Evolutionary conservation across 2,329 filamentous ascomycete species (phyloP).

Genomic region (Cladophialophora psammophila): DNA sequence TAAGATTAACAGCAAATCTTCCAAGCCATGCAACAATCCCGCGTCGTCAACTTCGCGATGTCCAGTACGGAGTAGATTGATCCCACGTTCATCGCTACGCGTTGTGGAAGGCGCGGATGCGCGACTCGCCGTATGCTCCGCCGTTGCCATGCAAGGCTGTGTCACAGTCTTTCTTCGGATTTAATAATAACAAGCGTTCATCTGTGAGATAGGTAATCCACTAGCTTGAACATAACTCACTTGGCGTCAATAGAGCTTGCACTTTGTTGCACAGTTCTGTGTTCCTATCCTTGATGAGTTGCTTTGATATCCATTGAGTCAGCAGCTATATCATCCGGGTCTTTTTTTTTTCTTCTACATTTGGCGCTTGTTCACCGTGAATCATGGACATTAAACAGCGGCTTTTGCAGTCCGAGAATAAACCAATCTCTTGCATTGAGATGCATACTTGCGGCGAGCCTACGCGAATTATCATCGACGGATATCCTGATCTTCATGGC

Average conservation of each 20-base stretch:
- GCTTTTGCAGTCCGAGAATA: background rate
- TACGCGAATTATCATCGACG: constrained; percentile 55
- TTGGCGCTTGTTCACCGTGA: background rate
- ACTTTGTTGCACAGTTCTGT: no score
- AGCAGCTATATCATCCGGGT: no score
- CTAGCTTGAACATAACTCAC: no score
- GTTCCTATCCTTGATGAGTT: background rate
- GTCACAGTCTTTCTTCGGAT: constrained; percentile 4
- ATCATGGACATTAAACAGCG: constrained; percentile 21
- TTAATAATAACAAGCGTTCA: no score
- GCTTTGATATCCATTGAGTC: background rate
- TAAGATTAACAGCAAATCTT: background rate
- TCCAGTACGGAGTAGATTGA: background rate
- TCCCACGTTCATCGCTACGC: background rate
- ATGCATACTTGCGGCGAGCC: constrained; percentile 61
- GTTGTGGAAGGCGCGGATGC: constrained; percentile 5
- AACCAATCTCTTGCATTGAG: constrained; percentile 42
- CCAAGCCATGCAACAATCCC: background rate
- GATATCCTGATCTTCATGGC: constrained; percentile 50
- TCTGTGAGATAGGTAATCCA: no score
- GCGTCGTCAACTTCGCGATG: background rate
- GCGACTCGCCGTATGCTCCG: constrained; percentile 10
- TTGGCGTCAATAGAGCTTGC: no score
- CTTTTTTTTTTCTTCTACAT: background rate
- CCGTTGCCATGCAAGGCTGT: constrained; percentile 14